Base-by-base conservation (phyloP, 1,284 basidiomycete genomes). In the Leccinum subatratum region DNA sequence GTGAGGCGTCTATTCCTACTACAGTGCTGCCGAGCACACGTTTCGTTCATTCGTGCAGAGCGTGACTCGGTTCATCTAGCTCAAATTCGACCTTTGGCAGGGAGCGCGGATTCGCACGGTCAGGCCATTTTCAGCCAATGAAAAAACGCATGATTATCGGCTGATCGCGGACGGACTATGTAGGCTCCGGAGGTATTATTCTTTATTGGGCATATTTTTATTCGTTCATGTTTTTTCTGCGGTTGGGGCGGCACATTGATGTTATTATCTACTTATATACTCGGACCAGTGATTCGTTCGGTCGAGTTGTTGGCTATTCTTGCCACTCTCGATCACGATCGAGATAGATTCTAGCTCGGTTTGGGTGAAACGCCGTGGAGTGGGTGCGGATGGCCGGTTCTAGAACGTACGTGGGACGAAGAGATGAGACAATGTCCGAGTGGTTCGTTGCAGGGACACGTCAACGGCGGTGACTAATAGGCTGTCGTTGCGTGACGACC, bases 401-500 rank as follows among this genome's bases (percentile, higher is more conserved):
- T 59, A 39, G 66, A 59, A 64, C 45, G 30, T 22, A 18, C n/a
- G 22, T 16, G 64, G 11, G 32, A 16, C 18, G 25, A 28, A 28
- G n/a, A n/a, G 45, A 48, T n/a, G 45, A 48, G n/a, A 51, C 16
- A 25, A 67, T n/a, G 32, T 37, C 58, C 11, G 62, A 48, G 57
- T 39, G 54, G 37, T n/a, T 22, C 28, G 25, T 54, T 54, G 51
- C 51, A 54, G 42, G n/a, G 59, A 69, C 56, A 67, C 39, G 66
- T 57, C 51, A 20, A 58, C 66, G 14, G 58, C 56, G 69, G 45
- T 28, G 67, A 68, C 39, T 37, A 57, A 54, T 22, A 14, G 20
- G 56, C n/a, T 16, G 39, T 28, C 12, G 70, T 71, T 73, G 70
- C 70, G 64, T 73, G n/a, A 60, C 72, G 71, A 71, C 70, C 68